Evolutionary conservation across 352 stramenopile species (phyloP).

Genomic region (Phytophthora cactorum): DNA sequence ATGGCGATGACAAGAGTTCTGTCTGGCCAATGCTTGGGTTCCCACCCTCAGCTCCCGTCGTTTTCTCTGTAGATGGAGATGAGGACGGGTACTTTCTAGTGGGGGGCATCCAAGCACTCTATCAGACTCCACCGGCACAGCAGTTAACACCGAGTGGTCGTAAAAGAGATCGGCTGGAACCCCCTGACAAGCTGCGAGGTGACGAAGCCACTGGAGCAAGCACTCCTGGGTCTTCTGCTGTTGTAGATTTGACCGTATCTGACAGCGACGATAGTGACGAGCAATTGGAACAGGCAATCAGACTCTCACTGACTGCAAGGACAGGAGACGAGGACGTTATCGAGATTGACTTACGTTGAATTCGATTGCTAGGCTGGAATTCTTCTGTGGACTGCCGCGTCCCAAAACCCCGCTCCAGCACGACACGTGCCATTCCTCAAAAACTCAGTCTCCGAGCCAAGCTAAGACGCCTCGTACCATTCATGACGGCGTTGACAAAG

Average conservation of each 20-base stretch:
- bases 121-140: conserved; percentile 21
- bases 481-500: background rate
- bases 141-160: background rate
- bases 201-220: background rate
- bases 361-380: background rate
- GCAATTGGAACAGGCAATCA: conserved; percentile 10
- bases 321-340: conserved; percentile 43
- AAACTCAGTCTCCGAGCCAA: background rate
- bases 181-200: background rate
- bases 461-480: no score
- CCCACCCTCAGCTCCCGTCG: conserved; percentile 24
- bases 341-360: conserved; percentile 37
- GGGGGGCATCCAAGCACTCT: conserved; percentile 53
- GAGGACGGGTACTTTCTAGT: conserved; percentile 56
- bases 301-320: conserved; percentile 2
- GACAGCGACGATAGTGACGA: conserved; percentile 37
- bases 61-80: conserved; percentile 41
- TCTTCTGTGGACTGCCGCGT: background rate
- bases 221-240: background rate
- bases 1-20: conserved; percentile 5
- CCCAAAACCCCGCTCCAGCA: background rate
- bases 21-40: conserved; percentile 1
- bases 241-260: conserved; percentile 45
- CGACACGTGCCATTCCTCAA: background rate
- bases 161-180: conserved; percentile 1